Conservation (phyloP, 2,329 filamentous ascomycete species). For the Epichloe gansuensis region DNA sequence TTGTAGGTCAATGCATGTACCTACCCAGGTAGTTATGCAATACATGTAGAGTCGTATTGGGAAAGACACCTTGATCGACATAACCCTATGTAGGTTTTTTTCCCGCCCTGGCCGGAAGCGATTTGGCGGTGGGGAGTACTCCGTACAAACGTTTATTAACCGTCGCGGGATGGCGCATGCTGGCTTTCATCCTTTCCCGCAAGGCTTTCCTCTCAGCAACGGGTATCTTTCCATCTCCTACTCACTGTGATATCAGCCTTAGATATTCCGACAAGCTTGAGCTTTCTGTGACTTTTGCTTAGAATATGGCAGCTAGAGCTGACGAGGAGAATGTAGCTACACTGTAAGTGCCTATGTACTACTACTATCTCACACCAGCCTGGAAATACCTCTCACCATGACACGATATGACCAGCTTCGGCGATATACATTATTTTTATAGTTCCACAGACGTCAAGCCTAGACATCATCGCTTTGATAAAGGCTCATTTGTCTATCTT, state of each 20-base stretch:
- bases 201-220: neutral
- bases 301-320: constrained; percentile 31
- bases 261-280: neutral
- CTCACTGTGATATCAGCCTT: neutral
- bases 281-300: neutral
- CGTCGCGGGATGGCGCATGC: neutral
- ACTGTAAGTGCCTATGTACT: constrained; percentile 29
- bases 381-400: neutral
- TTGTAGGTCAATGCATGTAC: neutral
- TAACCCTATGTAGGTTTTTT: neutral
- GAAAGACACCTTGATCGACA: neutral
- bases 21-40: neutral
- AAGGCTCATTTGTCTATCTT: constrained; percentile 67
- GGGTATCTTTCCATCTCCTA: neutral
- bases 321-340: constrained; percentile 41
- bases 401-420: constrained; percentile 41
- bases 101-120: neutral
- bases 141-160: neutral
- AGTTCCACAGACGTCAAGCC: constrained; percentile 52
- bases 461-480: constrained; percentile 70
- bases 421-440: constrained; percentile 71
- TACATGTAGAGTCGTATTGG: neutral
- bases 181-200: neutral
- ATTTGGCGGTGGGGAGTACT: neutral
- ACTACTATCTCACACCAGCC: neutral